Base-by-base conservation (phyloP, 2,329 filamentous ascomycete species). In the Endocalyx cinctus region DNA sequence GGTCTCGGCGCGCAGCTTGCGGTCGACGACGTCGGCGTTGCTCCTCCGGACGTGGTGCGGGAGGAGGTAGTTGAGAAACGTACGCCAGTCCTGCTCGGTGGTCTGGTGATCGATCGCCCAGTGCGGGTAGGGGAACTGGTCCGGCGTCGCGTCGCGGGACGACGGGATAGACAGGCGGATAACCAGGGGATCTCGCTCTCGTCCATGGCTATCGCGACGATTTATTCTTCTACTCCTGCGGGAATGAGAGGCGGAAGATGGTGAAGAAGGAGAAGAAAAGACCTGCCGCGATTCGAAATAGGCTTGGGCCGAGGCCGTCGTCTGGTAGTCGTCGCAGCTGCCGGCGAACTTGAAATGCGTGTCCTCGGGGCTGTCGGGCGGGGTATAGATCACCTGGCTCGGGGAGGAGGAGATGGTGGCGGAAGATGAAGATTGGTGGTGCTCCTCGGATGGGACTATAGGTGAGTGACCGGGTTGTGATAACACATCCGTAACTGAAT, bases 401-500 rank as follows among this genome's bases (percentile, higher is more conserved):
- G 51, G 58, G n/a, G 62, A 63, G 4, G 62, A 63, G 10, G 55
- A 47, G 7, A 64, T 60, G 1, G 66, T 62, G 37, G 59, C 49
- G n/a, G 63, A 60, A 22, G 46, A 52, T n/a, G n/a, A n/a, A 44
- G 60, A 55, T 35, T 66, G 62, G 31, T 58, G 51, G 31, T 45
- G 45, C 13, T 35, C 31, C 23, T 35, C 45, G 28, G 38, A 52
- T 43, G 43, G 44, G 34, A 45, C 35, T 46, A 48, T 32, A 44
- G 45, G 46, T 32, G 51, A 52, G 32, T 43, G 47, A 18, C 59
- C 59, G 4, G 68, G 56, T 31, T 49, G 60, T 11, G 70, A 74
- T 56, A 67, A 73, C 23, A 73, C 65, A 50, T 78, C 74, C 12
- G 70, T 76, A 52, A 75, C 73, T 25, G 67, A 67, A 46, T 79